These are phyloP conservation scores for Elongisporangium prolatum DNA, from an alignment of 352 stramenopile genomes.

Conservation along the genomic window DNA sequence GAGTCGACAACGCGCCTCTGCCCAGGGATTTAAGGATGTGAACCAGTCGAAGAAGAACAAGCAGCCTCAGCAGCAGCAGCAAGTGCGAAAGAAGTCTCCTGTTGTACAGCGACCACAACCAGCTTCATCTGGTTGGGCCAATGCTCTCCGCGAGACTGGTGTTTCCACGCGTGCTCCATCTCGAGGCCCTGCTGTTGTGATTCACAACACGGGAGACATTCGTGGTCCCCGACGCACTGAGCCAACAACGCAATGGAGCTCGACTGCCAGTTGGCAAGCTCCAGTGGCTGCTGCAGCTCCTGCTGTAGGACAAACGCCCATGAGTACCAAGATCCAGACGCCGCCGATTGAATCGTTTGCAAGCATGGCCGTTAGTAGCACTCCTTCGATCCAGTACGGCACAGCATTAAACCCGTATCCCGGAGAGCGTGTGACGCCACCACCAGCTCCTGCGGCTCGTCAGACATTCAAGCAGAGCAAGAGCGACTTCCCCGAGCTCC, in stretches of 20 bases:
- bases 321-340: conserved; percentile 61
- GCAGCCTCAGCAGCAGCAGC: conserved; percentile 26
- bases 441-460: conserved; percentile 8
- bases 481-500: conserved; percentile 77
- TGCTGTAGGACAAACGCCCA: conserved; percentile 21
- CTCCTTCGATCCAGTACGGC: conserved; percentile 27
- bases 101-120: conserved; percentile 14
- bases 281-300: conserved; percentile 13
- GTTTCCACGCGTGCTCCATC: conserved; percentile 17
- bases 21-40: conserved; percentile 36
- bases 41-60: conserved; percentile 38
- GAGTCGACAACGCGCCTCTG: conserved; percentile 27
- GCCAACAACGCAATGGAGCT: conserved; percentile 43
- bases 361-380: conserved; percentile 27
- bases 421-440: conserved; percentile 17
- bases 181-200: conserved; percentile 33
- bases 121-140: conserved; percentile 62
- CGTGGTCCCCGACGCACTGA: conserved; percentile 26
- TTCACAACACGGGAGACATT: conserved; percentile 59
- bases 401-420: conserved; percentile 24
- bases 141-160: conserved; percentile 66
- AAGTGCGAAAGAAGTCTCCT: conserved; percentile 17
- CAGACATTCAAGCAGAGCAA: conserved; percentile 39
- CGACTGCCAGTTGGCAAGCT: conserved; percentile 45
- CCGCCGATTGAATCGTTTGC: conserved; percentile 48